phyloP scores from a whole-genome alignment of 129 eudicot genomes.

The Helichrysum umbraculigerum region DNA sequence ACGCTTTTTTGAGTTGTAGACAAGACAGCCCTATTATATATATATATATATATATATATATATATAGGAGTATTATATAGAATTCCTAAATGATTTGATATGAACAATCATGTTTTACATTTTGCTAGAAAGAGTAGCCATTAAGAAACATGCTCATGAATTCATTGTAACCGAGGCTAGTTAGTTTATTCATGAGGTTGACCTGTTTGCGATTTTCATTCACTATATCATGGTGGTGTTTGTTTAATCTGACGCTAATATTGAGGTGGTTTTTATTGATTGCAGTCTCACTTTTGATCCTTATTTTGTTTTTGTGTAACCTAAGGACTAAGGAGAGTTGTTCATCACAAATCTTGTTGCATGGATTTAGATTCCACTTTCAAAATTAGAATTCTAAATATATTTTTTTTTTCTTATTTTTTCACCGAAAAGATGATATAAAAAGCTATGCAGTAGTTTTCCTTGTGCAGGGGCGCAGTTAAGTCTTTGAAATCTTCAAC shows the following conservation, averaged over 20 bases:
- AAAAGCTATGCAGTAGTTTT: too few species aligned
- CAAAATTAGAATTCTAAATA: background rate
- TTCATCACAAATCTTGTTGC: background rate
- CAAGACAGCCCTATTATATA: background rate
- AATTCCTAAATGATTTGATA: background rate
- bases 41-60: background rate
- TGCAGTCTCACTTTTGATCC: background rate
- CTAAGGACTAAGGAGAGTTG: too few species aligned
- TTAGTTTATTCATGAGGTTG: background rate
- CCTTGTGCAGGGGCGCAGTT: too few species aligned
- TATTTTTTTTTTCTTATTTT: too few species aligned
- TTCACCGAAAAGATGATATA: too few species aligned
- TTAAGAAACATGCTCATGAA: background rate
- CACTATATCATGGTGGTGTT: too few species aligned
- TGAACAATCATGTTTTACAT: background rate
- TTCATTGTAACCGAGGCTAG: background rate
- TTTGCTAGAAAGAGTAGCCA: background rate
- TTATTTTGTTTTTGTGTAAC: too few species aligned
- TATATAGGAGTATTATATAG: background rate
- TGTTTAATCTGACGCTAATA: too few species aligned
- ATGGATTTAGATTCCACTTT: background rate
- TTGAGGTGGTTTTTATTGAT: background rate
- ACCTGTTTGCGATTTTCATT: too few species aligned
- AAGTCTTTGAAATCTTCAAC: too few species aligned
- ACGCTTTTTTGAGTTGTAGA: background rate